These are phyloP conservation scores for Coprinellus micaceus DNA, from an alignment of 768 basidiomycete genomes.

Conservation along the genomic window DNA sequence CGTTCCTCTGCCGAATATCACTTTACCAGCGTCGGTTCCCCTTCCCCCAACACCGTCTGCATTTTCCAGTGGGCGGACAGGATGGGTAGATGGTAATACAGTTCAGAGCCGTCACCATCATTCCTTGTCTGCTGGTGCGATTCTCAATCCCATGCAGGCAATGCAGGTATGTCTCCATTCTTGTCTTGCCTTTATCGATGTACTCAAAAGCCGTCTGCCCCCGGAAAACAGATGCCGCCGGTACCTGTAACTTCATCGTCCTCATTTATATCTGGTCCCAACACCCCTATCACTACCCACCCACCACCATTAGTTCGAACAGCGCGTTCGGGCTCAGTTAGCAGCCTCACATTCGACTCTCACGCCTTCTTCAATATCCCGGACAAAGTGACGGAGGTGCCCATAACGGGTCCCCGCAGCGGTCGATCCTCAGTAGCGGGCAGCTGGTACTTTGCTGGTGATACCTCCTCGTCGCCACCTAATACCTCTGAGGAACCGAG, in stretches of 20 bases:
- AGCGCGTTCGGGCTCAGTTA: slow-evolving; percentile 7
- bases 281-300: slow-evolving; percentile 10
- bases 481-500: slow-evolving; percentile 27
- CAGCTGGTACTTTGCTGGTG: slow-evolving; percentile 17
- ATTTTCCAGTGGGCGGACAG: slow-evolving; percentile 29
- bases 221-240: not conserved
- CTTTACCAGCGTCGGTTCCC: slow-evolving; percentile 13
- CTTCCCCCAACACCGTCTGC: slow-evolving; percentile 15
- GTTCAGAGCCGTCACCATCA: slow-evolving; percentile 38
- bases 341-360: not conserved
- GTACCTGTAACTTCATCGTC: not conserved
- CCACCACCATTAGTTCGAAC: slow-evolving; percentile 7
- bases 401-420: slow-evolving; percentile 2
- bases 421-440: not conserved
- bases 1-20: slow-evolving; percentile 22
- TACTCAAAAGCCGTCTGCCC: not conserved
- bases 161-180: slow-evolving; percentile 5
- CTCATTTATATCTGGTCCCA: slow-evolving; percentile 5
- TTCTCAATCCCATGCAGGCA: slow-evolving; percentile 22
- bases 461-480: slow-evolving; percentile 23
- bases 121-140: slow-evolving; percentile 38
- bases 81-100: slow-evolving; percentile 39
- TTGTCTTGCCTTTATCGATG: not conserved
- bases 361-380: slow-evolving; percentile 1
- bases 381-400: slow-evolving; percentile 10